These are phyloP conservation scores for Termitomyces sp. DNA, from an alignment of 768 basidiomycete genomes.

Conservation along the genomic window DNA sequence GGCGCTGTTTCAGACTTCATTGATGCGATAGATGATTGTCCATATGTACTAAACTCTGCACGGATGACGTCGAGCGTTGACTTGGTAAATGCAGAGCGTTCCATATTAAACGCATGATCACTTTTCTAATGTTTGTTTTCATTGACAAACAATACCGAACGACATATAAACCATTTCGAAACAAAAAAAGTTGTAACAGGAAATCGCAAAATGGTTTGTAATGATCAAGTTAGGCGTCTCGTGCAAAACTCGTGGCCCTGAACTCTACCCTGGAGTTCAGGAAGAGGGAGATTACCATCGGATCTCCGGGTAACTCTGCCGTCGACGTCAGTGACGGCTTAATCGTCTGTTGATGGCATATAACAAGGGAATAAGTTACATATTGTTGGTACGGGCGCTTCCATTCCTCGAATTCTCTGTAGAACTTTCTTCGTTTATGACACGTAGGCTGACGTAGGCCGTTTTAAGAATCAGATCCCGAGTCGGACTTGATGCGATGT, in stretches of 20 bases:
- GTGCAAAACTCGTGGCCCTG: neutral
- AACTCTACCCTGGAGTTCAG: neutral
- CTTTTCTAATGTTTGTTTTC: neutral
- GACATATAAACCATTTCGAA: neutral
- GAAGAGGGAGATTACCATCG: neutral
- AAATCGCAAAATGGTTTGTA: too few species aligned
- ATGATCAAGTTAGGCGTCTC: too few species aligned
- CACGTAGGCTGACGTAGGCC: neutral
- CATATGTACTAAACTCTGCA: neutral
- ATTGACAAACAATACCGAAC: neutral
- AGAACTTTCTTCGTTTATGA: neutral
- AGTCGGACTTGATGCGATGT: neutral
- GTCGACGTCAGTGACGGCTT: neutral
- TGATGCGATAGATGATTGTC: neutral
- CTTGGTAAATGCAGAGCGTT: neutral
- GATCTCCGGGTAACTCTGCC: neutral
- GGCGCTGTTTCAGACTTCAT: neutral
- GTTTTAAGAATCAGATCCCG: neutral
- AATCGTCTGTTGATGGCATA: neutral
- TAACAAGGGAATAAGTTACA: neutral
- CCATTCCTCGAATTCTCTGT: slow-evolving; percentile 1
- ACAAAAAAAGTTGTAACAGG: neutral
- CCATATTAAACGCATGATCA: neutral
- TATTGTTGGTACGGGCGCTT: neutral
- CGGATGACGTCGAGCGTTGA: neutral